These are phyloP conservation scores for Mycosarcoma maydis DNA, from an alignment of 1,284 basidiomycete genomes.

Conservation along the genomic window DNA sequence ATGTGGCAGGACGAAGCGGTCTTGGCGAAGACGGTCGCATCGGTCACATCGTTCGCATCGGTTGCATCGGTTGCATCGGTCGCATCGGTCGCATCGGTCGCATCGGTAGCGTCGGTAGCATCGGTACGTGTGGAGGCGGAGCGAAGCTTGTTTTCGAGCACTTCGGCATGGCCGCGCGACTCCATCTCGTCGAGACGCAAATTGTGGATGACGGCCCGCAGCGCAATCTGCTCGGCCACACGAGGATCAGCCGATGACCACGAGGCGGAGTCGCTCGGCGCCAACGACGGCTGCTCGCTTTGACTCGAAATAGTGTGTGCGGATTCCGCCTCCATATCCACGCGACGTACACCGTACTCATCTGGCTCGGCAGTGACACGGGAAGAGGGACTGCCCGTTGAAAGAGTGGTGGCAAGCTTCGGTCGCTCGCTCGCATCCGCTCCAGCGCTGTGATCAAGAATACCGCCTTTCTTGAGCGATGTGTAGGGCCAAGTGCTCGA, in stretches of 20 bases:
- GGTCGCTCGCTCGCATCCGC: conserved; percentile 9
- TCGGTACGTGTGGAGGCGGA: conserved; percentile 39
- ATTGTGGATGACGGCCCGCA: conserved; percentile 59
- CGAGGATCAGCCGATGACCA: conserved; percentile 52
- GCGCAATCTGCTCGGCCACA: conserved; percentile 68
- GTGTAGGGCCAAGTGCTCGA: conserved; percentile 47
- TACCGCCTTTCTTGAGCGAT: not conserved
- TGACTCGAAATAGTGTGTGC: conserved; percentile 19
- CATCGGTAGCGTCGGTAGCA: conserved; percentile 18
- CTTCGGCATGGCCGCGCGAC: conserved; percentile 44
- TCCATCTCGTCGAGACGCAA: conserved; percentile 57
- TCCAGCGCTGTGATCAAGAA: not conserved
- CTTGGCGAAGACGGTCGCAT: conserved; percentile 16
- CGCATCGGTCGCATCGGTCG: conserved; percentile 20
- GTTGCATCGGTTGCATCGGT: conserved; percentile 20
- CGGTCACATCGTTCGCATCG: too few relatives aligned
- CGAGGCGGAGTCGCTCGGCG: conserved; percentile 48
- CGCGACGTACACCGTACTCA: conserved; percentile 39
- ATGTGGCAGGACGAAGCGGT: not conserved
- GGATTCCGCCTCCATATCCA: conserved; percentile 43
- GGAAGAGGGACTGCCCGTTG: conserved; percentile 3
- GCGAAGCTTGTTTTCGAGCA: conserved; percentile 49
- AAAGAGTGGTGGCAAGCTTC: conserved; percentile 15
- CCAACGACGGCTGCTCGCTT: conserved; percentile 33
- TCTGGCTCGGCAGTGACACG: conserved; percentile 30